phyloP scores from a whole-genome alignment of 73 alveolate genomes.

The Stentor roeselii region DNA sequence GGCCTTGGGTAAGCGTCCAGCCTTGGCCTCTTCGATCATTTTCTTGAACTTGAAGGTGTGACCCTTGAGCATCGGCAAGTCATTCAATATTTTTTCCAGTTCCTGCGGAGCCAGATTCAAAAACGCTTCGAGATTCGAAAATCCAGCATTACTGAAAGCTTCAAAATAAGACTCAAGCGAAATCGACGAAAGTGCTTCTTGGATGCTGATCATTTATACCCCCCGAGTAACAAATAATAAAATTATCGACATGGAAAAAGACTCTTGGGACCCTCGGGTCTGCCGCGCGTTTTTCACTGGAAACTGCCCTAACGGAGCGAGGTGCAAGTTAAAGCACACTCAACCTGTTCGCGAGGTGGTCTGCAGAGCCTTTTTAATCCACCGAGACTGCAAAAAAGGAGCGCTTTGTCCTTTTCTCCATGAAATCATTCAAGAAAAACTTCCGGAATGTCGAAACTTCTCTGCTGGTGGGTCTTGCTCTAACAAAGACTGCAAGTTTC shows the following conservation, averaged over 20 bases:
- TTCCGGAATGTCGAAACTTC: conserved; percentile 27
- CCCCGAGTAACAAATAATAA: too few relatives aligned
- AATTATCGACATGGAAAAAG: too few relatives aligned
- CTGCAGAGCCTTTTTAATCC: conserved; percentile 4
- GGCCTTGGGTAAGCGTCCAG: not conserved
- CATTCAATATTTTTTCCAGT: not conserved
- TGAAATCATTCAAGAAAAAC: conserved; percentile 10
- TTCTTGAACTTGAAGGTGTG: conserved; percentile 20
- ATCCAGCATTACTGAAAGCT: conserved; percentile 9
- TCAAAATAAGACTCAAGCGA: not conserved
- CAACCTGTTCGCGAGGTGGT: conserved; percentile 13
- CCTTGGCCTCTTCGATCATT: conserved; percentile 3
- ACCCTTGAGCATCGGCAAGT: conserved; percentile 10
- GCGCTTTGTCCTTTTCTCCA: conserved; percentile 17
- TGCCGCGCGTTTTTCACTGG: conserved; percentile 26
- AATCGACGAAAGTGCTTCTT: not conserved
- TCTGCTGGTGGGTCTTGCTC: not conserved
- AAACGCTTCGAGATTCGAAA: not conserved
- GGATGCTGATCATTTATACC: not conserved
- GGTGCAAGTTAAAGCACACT: conserved; percentile 15
- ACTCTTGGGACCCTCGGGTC: conserved; percentile 2
- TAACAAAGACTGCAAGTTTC: conserved; percentile 17
- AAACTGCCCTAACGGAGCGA: not conserved
- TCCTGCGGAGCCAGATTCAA: not conserved
- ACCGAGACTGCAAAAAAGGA: conserved; percentile 17